phyloP scores from a whole-genome alignment of 768 basidiomycete species.

The Suillus decipiens region DNA sequence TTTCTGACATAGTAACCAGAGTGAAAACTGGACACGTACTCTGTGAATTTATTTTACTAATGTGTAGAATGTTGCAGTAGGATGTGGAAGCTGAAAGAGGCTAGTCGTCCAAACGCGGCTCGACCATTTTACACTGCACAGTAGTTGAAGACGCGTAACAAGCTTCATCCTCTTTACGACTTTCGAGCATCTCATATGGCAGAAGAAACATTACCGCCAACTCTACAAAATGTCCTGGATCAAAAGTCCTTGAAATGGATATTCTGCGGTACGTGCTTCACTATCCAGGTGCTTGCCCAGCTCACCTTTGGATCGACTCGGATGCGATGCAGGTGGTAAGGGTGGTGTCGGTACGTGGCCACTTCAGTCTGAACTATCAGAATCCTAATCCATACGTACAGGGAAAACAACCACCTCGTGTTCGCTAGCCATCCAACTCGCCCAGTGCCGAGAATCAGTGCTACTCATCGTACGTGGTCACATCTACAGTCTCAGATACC shows the following conservation, averaged over 20 bases:
- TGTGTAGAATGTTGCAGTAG: constrained; percentile 18
- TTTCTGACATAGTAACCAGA: constrained; percentile 24
- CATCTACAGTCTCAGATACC: constrained; percentile 6
- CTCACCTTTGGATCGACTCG: background rate
- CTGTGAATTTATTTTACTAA: constrained; percentile 1
- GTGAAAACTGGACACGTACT: constrained; percentile 1
- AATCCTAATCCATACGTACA: constrained; percentile 29
- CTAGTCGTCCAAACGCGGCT: constrained; percentile 4
- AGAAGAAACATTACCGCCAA: constrained; percentile 72
- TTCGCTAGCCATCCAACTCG: constrained; percentile 95
- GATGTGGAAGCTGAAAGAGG: constrained; percentile 18
- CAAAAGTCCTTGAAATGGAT: constrained; percentile 97
- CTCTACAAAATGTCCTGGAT: constrained; percentile 92
- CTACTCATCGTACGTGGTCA: constrained; percentile 79
- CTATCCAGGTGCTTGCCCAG: constrained; percentile 11
- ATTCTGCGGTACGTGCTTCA: constrained; percentile 79
- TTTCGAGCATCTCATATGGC: constrained; percentile 42
- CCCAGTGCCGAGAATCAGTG: constrained; percentile 89
- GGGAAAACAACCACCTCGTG: constrained; percentile 99
- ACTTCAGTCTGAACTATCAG: background rate
- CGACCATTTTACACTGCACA: constrained; percentile 8
- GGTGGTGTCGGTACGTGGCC: constrained; percentile 87
- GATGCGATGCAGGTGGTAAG: constrained; percentile 75
- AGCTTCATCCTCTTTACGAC: constrained; percentile 14
- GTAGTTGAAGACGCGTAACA: constrained; percentile 22